Percentiles rank a stretch among this genome's conserved stretches.
phyloP scores from a whole-genome alignment of 2,329 filamentous ascomycete genomes.

The Celoporthe dispersa region DNA sequence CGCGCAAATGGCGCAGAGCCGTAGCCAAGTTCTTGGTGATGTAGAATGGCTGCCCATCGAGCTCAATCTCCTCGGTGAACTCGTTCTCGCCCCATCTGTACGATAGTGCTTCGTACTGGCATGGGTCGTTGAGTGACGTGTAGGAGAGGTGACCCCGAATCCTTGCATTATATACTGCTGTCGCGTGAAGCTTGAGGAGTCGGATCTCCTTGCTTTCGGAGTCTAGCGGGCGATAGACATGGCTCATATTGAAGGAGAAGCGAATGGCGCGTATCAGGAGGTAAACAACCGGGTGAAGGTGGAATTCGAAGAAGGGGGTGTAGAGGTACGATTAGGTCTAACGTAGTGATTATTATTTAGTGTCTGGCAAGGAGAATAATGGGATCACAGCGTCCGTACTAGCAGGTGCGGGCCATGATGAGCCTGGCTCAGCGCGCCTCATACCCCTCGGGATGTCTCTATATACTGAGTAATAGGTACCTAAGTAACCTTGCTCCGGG shows the following conservation, averaged over 20 bases:
- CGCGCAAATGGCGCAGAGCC: constrained; percentile 26
- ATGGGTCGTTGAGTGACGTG: not conserved
- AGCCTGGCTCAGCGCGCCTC: too few relatives aligned
- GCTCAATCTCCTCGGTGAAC: constrained; percentile 10
- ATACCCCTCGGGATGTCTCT: too few relatives aligned
- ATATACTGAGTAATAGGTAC: too few relatives aligned
- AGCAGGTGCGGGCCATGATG: too few relatives aligned
- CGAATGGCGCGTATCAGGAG: too few relatives aligned
- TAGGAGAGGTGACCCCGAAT: not conserved
- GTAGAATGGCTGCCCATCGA: constrained; percentile 10
- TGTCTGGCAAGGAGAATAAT: too few relatives aligned
- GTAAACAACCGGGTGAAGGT: too few relatives aligned
- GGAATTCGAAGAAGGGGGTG: too few relatives aligned
- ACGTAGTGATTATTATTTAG: too few relatives aligned
- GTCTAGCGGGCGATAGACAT: not conserved
- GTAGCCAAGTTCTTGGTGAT: constrained; percentile 21
- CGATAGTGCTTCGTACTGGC: constrained; percentile 30
- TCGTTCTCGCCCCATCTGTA: constrained; percentile 29
- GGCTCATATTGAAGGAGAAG: not conserved
- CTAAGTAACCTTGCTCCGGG: too few relatives aligned
- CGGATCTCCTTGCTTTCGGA: not conserved
- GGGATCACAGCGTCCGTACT: too few relatives aligned
- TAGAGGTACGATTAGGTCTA: too few relatives aligned
- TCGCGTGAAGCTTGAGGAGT: not conserved
- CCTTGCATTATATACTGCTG: not conserved